Evolutionary conservation across 2,329 filamentous ascomycete species (phyloP).

Genomic region (Neurospora sp.): DNA sequence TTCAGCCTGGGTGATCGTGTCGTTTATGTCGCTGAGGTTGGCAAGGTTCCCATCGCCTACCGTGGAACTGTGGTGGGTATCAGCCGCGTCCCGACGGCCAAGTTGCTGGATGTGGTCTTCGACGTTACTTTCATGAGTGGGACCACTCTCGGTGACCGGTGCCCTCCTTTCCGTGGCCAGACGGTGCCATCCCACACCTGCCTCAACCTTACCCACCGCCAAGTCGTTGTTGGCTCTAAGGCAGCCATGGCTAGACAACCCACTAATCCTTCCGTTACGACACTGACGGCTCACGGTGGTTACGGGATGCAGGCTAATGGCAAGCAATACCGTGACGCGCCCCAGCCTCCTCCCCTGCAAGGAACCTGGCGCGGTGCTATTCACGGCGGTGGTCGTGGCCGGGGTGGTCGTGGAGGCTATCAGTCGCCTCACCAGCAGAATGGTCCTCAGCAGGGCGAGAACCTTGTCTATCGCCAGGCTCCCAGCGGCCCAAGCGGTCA

Average conservation of each 20-base stretch:
- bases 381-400: conserved; percentile 32
- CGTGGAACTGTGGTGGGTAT: conserved; percentile 92
- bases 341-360: conserved; percentile 42
- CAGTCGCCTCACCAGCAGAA: conserved; percentile 5
- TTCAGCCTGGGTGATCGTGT: conserved; percentile 84
- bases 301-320: conserved; percentile 40
- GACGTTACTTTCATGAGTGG: conserved; percentile 96
- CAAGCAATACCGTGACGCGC: conserved; percentile 50
- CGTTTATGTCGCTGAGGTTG: conserved; percentile 84
- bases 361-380: conserved; percentile 49
- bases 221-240: conserved; percentile 63
- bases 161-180: conserved; percentile 86
- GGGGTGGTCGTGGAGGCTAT: conserved; percentile 27
- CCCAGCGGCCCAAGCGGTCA: conserved; percentile 18
- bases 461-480: conserved; percentile 38
- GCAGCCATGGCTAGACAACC: conserved; percentile 44
- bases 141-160: conserved; percentile 80
- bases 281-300: conserved; percentile 41
- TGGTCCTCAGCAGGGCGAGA: conserved; percentile 19
- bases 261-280: conserved; percentile 32
- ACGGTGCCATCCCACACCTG: conserved; percentile 84
- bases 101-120: conserved; percentile 85
- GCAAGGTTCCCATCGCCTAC: conserved; percentile 87
- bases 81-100: conserved; percentile 72
- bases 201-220: conserved; percentile 73